Conservation (phyloP, 2,329 filamentous ascomycete species). For the Hypoxylon sp. region DNA sequence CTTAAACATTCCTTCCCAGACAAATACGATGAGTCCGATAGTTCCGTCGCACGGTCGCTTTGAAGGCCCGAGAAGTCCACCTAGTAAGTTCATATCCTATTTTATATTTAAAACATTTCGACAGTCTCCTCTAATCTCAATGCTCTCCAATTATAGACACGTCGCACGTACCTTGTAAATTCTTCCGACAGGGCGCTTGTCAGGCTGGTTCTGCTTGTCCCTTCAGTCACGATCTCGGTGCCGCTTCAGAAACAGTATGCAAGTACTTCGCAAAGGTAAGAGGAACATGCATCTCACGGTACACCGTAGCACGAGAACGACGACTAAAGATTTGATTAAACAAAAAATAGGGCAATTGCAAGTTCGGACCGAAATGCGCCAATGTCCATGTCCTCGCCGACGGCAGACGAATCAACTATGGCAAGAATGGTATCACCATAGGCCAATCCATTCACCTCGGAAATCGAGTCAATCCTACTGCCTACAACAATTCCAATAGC, state of each 20-base stretch:
- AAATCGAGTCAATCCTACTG: conserved; percentile 74
- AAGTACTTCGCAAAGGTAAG: conserved; percentile 98
- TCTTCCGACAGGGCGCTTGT: conserved; percentile 96
- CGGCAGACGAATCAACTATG: conserved; percentile 89
- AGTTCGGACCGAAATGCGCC: conserved; percentile 97
- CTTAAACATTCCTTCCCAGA: conserved; percentile 65
- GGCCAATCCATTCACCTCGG: conserved; percentile 73
- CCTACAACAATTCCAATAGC: conserved; percentile 74
- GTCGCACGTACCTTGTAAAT: conserved; percentile 98
- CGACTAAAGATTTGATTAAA: conserved; percentile 47
- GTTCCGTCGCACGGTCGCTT: conserved; percentile 62
- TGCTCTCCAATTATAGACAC: conserved; percentile 74
- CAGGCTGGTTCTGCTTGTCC: conserved; percentile 97
- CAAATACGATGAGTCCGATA: conserved; percentile 57
- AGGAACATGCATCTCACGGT: conserved; percentile 28
- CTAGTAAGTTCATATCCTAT: conserved; percentile 64
- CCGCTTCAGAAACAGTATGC: conserved; percentile 89
- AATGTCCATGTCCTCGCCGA: conserved; percentile 96
- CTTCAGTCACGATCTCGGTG: conserved; percentile 93
- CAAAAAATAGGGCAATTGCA: conserved; percentile 87
- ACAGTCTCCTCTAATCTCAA: conserved; percentile 38
- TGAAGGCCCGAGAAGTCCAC: conserved; percentile 74
- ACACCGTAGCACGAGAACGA: conserved; percentile 16
- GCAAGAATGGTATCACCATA: conserved; percentile 77
- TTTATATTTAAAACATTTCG: not conserved